Conservation (phyloP, 176 grass and related monocot species). For the Musa acuminata region DNA sequence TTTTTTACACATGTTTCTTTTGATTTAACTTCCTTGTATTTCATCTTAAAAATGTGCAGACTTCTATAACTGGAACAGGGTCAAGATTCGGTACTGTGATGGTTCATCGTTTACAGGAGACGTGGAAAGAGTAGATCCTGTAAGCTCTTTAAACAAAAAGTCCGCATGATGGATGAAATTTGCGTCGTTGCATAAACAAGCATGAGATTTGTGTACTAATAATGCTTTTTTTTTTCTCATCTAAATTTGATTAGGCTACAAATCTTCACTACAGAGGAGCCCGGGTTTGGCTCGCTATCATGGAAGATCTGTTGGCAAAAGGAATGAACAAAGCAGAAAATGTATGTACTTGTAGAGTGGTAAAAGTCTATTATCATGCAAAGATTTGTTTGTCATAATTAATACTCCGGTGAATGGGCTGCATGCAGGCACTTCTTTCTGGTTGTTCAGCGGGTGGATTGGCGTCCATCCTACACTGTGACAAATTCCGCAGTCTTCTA, state of each 20-base stretch:
- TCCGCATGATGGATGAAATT: too few relatives aligned
- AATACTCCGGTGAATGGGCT: too few relatives aligned
- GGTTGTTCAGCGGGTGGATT: conserved; percentile 92
- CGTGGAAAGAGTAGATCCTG: conserved; percentile 10
- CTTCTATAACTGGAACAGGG: conserved; percentile 21
- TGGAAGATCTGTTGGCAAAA: conserved; percentile 11
- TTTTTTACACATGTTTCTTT: not conserved
- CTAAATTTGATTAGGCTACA: not conserved
- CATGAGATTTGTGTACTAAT: too few relatives aligned
- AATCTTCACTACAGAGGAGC: conserved; percentile 21
- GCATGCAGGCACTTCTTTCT: conserved; percentile 75
- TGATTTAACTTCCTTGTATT: not conserved
- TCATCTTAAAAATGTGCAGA: not conserved
- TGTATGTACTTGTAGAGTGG: not conserved
- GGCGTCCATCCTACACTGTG: conserved; percentile 76
- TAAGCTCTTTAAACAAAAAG: not conserved
- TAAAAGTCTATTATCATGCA: too few relatives aligned
- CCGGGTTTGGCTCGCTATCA: conserved; percentile 1
- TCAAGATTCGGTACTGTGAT: conserved; percentile 19
- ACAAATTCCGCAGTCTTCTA: conserved; percentile 53
- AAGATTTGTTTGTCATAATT: too few relatives aligned
- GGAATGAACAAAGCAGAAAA: conserved; percentile 21
- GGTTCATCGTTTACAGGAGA: conserved; percentile 18
- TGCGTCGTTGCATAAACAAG: too few relatives aligned
- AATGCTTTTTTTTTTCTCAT: not conserved